These are phyloP conservation scores for Juglanconis oblonga DNA, from an alignment of 2,329 filamentous ascomycete genomes.

Conservation along the genomic window DNA sequence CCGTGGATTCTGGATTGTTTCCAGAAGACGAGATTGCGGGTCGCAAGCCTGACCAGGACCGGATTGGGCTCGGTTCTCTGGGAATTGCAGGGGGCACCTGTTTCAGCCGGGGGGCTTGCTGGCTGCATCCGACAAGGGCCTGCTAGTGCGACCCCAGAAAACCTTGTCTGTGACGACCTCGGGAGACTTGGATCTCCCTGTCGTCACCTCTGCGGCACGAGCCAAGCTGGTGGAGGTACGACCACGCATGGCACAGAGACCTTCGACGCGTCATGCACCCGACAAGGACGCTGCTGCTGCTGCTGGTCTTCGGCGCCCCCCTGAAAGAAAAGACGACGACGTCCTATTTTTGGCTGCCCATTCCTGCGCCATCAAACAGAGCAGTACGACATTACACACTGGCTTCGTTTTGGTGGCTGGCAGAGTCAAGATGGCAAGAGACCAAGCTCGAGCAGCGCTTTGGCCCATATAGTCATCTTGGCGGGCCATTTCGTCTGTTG, in stretches of 20 bases:
- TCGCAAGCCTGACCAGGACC: constrained; percentile 44
- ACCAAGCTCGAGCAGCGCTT: background rate
- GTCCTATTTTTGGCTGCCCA: constrained; percentile 6
- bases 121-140: constrained; percentile 34
- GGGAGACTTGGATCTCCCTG: constrained; percentile 11
- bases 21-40: constrained; percentile 39
- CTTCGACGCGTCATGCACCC: constrained; percentile 19
- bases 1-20: constrained; percentile 33
- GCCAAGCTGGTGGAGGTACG: constrained; percentile 22
- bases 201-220: constrained; percentile 6
- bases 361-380: background rate
- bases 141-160: constrained; percentile 23
- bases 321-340: background rate
- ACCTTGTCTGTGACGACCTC: constrained; percentile 7
- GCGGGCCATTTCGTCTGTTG: constrained; percentile 3
- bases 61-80: constrained; percentile 35
- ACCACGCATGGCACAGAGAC: constrained; percentile 20
- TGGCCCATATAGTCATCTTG: constrained; percentile 3
- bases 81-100: constrained; percentile 49
- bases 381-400: constrained; percentile 3
- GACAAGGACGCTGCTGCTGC: background rate
- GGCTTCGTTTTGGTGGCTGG: background rate
- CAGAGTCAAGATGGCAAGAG: background rate
- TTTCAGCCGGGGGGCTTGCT: constrained; percentile 46
- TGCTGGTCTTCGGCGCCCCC: constrained; percentile 1